These are phyloP conservation scores for Colletotrichum chrysophilum DNA, from an alignment of 2,329 filamentous ascomycete genomes.

Conservation along the genomic window DNA sequence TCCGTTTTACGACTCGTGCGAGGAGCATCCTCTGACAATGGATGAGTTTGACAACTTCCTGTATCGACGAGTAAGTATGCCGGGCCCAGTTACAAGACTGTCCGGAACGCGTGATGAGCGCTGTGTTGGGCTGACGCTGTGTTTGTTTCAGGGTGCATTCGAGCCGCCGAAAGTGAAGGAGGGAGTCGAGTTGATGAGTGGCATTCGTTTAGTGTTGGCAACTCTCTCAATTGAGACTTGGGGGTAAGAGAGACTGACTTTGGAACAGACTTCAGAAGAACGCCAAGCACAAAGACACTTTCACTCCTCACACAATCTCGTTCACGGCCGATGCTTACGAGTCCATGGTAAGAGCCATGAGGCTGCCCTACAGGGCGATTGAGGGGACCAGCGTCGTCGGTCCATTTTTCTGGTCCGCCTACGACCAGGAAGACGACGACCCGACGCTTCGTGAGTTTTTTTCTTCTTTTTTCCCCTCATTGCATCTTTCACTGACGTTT, in stretches of 20 bases:
- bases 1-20: constrained; percentile 50
- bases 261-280: constrained; percentile 57
- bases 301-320: constrained; percentile 59
- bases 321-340: constrained; percentile 55
- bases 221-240: not conserved
- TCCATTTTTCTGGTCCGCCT: constrained; percentile 66
- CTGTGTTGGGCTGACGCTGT: constrained; percentile 9
- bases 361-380: constrained; percentile 61
- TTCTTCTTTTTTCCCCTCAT: not conserved
- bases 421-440: constrained; percentile 61
- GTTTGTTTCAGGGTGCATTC: constrained; percentile 56
- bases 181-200: constrained; percentile 52
- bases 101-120: not conserved
- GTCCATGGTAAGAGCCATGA: constrained; percentile 59
- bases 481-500: not conserved
- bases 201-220: constrained; percentile 60
- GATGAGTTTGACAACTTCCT: constrained; percentile 67
- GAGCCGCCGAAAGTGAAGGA: constrained; percentile 46
- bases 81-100: not conserved
- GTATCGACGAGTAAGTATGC: constrained; percentile 47
- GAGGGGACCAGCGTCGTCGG: constrained; percentile 65
- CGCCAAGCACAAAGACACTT: constrained; percentile 62
- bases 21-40: constrained; percentile 55
- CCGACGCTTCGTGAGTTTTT: constrained; percentile 58
- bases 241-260: not conserved